Evolutionary conservation across 805 yeast species (phyloP).

Genomic region (Candida pseudoglaebosa): DNA sequence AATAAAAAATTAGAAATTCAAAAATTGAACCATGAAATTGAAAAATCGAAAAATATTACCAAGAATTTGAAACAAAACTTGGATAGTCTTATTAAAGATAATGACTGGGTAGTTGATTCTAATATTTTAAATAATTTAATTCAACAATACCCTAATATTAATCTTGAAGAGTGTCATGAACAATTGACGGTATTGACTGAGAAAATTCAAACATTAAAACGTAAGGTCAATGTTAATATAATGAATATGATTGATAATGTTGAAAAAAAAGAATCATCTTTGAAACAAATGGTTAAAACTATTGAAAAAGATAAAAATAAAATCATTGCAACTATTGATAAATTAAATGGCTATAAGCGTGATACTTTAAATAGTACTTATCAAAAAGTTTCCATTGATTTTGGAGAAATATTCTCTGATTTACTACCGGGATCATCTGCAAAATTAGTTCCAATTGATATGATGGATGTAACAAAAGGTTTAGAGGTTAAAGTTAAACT

Average conservation of each 20-base stretch:
- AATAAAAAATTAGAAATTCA: slow-evolving; percentile 51
- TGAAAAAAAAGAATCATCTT: slow-evolving; percentile 76
- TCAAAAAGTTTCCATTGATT: slow-evolving; percentile 81
- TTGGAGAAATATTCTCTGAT: slow-evolving; percentile 86
- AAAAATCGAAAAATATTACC: slow-evolving; percentile 40
- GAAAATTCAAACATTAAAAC: slow-evolving; percentile 63
- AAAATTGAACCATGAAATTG: slow-evolving; percentile 52
- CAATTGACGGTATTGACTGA: slow-evolving; percentile 54
- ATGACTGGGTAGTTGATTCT: slow-evolving; percentile 73
- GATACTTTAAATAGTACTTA: slow-evolving; percentile 81
- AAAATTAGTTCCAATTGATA: slow-evolving; percentile 76
- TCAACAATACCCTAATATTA: slow-evolving; percentile 59
- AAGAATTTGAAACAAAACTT: slow-evolving; percentile 35
- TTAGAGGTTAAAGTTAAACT: slow-evolving; percentile 84
- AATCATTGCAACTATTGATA: slow-evolving; percentile 81
- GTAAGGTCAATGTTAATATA: slow-evolving; percentile 79
- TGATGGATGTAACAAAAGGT: slow-evolving; percentile 84
- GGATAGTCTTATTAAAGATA: slow-evolving; percentile 46
- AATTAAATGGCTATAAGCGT: slow-evolving; percentile 79
- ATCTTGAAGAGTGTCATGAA: slow-evolving; percentile 58
- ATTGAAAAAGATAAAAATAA: slow-evolving; percentile 86
- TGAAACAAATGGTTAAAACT: slow-evolving; percentile 76
- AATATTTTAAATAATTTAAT: slow-evolving; percentile 52
- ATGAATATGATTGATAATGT: slow-evolving; percentile 90
- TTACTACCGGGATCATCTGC: slow-evolving; percentile 87